A percentile compares a stretch with the other conserved stretches of the same genome.
These are phyloP conservation scores for Luffa acutangula DNA, from an alignment of 306 rosid species.

Conservation along the genomic window DNA sequence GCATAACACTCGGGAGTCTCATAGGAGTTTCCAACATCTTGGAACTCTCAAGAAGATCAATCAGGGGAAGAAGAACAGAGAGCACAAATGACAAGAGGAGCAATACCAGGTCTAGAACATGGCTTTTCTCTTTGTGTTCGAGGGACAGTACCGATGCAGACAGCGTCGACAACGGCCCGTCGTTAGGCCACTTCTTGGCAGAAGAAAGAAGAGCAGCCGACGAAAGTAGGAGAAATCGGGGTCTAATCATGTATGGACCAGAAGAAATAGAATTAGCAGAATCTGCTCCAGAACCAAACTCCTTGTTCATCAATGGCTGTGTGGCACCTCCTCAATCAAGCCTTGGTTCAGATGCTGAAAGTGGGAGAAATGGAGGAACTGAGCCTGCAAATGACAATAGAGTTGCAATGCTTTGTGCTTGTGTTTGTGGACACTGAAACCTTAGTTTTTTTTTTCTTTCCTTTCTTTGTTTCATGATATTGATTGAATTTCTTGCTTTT, in stretches of 20 bases:
- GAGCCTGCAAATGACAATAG: constrained; percentile 10
- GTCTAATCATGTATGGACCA: constrained; percentile 22
- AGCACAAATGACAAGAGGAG: constrained; percentile 19
- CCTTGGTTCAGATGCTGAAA: constrained; percentile 18
- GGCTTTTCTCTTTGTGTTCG: constrained; percentile 31
- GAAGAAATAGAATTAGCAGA: constrained; percentile 27
- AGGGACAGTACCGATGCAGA: constrained; percentile 26
- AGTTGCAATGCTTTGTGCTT: constrained; percentile 23
- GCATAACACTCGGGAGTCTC: constrained; percentile 68
- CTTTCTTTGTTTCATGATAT: neutral
- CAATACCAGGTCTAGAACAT: constrained; percentile 23
- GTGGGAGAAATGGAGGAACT: constrained; percentile 9
- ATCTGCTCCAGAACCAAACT: constrained; percentile 22
- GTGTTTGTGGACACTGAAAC: constrained; percentile 23
- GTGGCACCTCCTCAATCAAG: constrained; percentile 41
- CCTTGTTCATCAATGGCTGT: constrained; percentile 38
- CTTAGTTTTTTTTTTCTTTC: neutral
- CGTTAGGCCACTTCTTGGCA: constrained; percentile 43
- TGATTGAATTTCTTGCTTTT: constrained; percentile 1
- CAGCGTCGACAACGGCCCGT: constrained; percentile 14
- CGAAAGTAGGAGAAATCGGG: constrained; percentile 20
- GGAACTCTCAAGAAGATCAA: constrained; percentile 54
- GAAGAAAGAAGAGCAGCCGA: constrained; percentile 41
- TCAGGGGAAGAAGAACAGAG: constrained; percentile 38
- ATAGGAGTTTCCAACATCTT: constrained; percentile 52